These are phyloP conservation scores for Penicillium sp. DNA, from an alignment of 2,329 filamentous ascomycete genomes.

Conservation along the genomic window DNA sequence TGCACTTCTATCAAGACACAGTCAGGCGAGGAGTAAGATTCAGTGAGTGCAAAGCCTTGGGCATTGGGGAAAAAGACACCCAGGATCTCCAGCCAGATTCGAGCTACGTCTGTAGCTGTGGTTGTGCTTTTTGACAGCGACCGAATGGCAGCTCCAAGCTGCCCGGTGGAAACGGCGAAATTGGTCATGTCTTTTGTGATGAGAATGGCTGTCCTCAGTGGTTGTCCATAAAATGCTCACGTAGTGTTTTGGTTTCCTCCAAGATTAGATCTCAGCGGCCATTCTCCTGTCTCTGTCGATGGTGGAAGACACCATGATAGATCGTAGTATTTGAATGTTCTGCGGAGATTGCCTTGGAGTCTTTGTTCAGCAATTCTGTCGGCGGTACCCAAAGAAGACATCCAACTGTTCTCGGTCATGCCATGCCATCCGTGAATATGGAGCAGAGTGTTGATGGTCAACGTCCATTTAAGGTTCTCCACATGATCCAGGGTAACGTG, in stretches of 20 bases:
- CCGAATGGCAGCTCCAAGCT: slow-evolving; percentile 4
- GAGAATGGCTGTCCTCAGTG: background rate
- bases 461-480: background rate
- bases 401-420: too few relatives aligned
- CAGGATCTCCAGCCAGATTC: slow-evolving; percentile 7
- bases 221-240: background rate
- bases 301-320: background rate
- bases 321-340: background rate
- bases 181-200: background rate
- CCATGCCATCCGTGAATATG: too few relatives aligned
- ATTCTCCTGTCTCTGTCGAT: too few relatives aligned
- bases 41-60: slow-evolving; percentile 1
- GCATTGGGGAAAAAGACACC: slow-evolving; percentile 7
- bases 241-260: too few relatives aligned
- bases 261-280: too few relatives aligned
- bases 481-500: slow-evolving; percentile 9
- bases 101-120: slow-evolving; percentile 1
- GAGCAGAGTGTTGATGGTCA: background rate
- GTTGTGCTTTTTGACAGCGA: slow-evolving; percentile 6
- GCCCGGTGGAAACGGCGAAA: slow-evolving; percentile 9
- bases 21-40: background rate
- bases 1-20: slow-evolving; percentile 3
- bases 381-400: background rate
- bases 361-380: background rate
- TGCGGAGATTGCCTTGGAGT: too few relatives aligned